Evolutionary conservation across 2,329 filamentous ascomycete genomes (phyloP).

Genomic region (Fonsecaea nubica): DNA sequence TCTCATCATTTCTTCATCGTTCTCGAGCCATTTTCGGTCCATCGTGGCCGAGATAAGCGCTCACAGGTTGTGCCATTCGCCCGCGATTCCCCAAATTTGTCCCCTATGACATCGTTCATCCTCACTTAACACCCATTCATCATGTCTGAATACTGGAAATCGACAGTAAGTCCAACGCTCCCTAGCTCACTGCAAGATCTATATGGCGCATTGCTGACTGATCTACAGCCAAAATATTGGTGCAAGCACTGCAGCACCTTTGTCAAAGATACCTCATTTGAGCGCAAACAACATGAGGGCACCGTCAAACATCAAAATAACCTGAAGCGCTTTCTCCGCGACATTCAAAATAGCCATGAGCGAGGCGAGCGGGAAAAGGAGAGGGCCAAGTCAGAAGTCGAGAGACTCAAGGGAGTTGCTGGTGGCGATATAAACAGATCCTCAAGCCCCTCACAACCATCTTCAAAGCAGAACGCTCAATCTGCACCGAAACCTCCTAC

Average conservation of each 20-base stretch:
- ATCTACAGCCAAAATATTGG: conserved; percentile 79
- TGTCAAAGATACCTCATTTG: conserved; percentile 90
- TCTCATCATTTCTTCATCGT: neutral
- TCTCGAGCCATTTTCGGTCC: conserved; percentile 17
- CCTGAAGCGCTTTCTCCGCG: conserved; percentile 86
- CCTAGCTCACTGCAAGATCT: neutral
- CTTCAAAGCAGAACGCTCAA: conserved; percentile 39
- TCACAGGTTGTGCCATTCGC: conserved; percentile 21
- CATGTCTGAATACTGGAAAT: conserved; percentile 99
- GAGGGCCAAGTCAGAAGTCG: conserved; percentile 81
- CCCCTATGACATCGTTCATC: conserved; percentile 28
- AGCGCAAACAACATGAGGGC: conserved; percentile 86
- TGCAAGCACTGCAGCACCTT: conserved; percentile 95
- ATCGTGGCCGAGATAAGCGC: conserved; percentile 7
- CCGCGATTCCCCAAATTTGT: conserved; percentile 19
- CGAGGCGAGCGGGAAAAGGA: conserved; percentile 81
- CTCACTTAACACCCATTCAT: conserved; percentile 8
- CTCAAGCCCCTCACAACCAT: conserved; percentile 41
- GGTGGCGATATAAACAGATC: conserved; percentile 48
- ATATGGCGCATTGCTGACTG: conserved; percentile 38
- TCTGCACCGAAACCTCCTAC: conserved; percentile 44
- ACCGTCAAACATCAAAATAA: conserved; percentile 83
- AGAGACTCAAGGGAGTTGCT: conserved; percentile 80
- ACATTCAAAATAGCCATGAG: conserved; percentile 85
- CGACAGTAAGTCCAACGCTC: conserved; percentile 63